phyloP scores from a whole-genome alignment of 139 green algal species.

The Spirogloea muscicola region DNA sequence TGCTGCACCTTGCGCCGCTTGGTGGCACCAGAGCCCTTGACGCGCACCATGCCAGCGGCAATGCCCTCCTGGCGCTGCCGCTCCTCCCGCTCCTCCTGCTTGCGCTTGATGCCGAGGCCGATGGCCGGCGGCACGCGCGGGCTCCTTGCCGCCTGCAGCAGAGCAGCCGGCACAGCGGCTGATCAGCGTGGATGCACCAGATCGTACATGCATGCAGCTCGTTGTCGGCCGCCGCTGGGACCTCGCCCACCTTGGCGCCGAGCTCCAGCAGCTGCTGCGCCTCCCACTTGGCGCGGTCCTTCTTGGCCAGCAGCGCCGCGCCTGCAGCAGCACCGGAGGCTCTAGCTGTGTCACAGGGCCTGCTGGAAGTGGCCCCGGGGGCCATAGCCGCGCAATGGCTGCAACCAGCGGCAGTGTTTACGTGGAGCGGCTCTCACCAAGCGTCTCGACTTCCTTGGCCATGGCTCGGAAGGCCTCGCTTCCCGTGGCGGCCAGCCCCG shows the following conservation, averaged over 20 bases:
- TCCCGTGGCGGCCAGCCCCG: no score
- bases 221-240: background rate
- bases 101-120: background rate
- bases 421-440: no score
- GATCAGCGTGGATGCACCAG: background rate
- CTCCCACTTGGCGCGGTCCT: background rate
- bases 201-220: background rate
- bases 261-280: background rate
- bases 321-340: no score
- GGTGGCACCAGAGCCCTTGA: slow-evolving; percentile 16
- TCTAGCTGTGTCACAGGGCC: no score
- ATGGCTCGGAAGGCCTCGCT: no score
- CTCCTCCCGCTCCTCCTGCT: background rate
- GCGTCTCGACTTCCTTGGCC: no score
- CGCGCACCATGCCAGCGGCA: slow-evolving; percentile 5
- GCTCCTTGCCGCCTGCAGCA: background rate
- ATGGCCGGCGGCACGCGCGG: background rate
- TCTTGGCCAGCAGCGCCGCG: background rate
- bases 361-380: no score
- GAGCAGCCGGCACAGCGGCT: background rate
- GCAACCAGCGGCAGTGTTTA: no score
- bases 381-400: no score
- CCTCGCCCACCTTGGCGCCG: slow-evolving; percentile 4
- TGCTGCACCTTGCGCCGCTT: no score
- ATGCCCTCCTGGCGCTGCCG: slow-evolving; percentile 6